Conservation (phyloP, 345 rosid genomes). For the Salix dunnii region DNA sequence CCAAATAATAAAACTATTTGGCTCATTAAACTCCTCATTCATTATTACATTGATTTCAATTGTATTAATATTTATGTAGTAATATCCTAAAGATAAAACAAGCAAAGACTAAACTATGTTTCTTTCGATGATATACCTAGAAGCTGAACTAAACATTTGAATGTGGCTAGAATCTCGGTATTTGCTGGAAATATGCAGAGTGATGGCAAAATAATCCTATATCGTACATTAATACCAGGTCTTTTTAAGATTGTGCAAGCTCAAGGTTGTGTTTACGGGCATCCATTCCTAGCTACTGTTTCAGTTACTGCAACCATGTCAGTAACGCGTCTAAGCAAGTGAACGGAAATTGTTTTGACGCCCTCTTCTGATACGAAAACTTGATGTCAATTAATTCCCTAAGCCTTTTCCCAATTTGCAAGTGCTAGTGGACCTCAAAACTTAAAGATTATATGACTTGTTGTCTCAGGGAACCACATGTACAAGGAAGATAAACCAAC, state of each 20-base stretch:
- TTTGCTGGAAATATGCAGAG: neutral
- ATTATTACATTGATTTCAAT: neutral
- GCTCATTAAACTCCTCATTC: neutral
- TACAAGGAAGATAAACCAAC: slow-evolving; percentile 2
- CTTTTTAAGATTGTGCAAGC: neutral
- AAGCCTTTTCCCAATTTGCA: too few species aligned
- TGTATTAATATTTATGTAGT: neutral
- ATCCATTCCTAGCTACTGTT: neutral
- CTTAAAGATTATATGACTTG: too few species aligned
- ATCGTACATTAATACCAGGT: neutral
- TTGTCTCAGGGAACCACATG: neutral
- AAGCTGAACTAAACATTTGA: neutral
- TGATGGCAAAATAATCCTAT: neutral
- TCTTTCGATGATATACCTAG: neutral
- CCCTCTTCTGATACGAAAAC: neutral
- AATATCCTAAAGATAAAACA: neutral
- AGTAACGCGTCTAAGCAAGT: neutral
- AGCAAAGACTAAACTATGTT: neutral
- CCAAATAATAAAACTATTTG: neutral
- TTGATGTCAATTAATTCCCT: too few species aligned
- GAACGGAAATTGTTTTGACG: neutral
- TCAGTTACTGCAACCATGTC: neutral
- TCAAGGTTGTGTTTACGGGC: neutral
- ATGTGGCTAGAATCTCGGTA: neutral
- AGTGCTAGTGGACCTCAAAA: too few species aligned